Conservation (phyloP, 495 filamentous ascomycete species). For the Aspergillus cristatus region DNA sequence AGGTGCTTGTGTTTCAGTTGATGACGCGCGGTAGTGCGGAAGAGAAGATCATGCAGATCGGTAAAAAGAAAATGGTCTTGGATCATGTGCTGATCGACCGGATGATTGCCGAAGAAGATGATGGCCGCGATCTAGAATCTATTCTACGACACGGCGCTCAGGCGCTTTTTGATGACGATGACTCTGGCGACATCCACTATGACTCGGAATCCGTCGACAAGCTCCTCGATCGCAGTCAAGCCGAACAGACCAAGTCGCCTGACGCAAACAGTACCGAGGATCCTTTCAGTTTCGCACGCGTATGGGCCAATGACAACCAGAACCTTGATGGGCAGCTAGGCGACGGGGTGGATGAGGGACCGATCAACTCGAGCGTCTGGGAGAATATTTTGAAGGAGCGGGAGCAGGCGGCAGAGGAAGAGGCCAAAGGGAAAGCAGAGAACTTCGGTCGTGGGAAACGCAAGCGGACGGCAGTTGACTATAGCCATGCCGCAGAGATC, state of each 20-base stretch:
- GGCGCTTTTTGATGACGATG: conserved; percentile 71
- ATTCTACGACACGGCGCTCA: conserved; percentile 83
- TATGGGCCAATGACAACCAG: conserved; percentile 79
- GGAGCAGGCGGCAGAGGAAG: conserved; percentile 61
- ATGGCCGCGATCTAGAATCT: conserved; percentile 68
- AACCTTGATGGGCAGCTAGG: conserved; percentile 51
- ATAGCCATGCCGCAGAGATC: conserved; percentile 4
- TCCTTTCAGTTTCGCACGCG: conserved; percentile 81
- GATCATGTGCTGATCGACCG: conserved; percentile 90
- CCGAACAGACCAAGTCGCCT: conserved; percentile 57
- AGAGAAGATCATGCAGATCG: conserved; percentile 94
- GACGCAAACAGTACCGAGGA: conserved; percentile 55
- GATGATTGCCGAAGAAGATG: conserved; percentile 71
- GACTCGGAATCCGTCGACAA: conserved; percentile 74
- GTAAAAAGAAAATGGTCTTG: conserved; percentile 87
- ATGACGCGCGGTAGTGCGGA: conserved; percentile 83
- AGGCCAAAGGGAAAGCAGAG: conserved; percentile 53
- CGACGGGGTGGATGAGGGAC: conserved; percentile 39
- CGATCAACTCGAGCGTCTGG: conserved; percentile 61
- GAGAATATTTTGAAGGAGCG: conserved; percentile 77
- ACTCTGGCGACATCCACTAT: conserved; percentile 59
- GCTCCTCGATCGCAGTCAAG: conserved; percentile 74
- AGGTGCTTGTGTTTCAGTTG: conserved; percentile 88
- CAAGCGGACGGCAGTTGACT: conserved; percentile 39
- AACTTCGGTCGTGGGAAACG: conserved; percentile 78